phyloP scores from a whole-genome alignment of 1,284 basidiomycete species.

The Fomitopsis betulina region DNA sequence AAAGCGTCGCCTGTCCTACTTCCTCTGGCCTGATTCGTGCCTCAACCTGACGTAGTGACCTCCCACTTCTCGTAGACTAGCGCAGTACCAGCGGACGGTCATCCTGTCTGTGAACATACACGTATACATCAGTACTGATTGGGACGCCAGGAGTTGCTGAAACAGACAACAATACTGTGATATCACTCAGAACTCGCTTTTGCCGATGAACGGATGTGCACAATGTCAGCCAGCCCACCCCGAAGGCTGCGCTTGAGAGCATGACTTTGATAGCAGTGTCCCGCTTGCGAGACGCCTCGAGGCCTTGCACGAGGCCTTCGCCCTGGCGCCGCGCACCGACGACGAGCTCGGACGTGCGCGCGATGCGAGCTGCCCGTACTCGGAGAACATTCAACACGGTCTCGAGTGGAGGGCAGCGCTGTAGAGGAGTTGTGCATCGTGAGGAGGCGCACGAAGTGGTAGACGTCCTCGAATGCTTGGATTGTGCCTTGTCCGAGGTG shows the following conservation, averaged over 20 bases:
- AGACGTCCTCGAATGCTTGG: conserved; percentile 43
- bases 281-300: conserved; percentile 27
- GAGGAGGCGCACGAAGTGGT: conserved; percentile 34
- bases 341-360: conserved; percentile 31
- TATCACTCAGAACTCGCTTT: background rate
- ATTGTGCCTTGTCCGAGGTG: conserved; percentile 48
- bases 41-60: too few species aligned
- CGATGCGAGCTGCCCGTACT: conserved; percentile 30
- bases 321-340: conserved; percentile 34
- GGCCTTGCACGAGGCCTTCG: conserved; percentile 29
- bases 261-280: conserved; percentile 1
- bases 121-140: too few species aligned
- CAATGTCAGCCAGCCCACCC: background rate
- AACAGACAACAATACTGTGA: too few species aligned
- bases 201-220: background rate
- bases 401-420: conserved; percentile 28
- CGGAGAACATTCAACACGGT: conserved; percentile 24
- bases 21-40: background rate
- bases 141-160: too few species aligned
- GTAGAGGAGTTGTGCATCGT: conserved; percentile 29
- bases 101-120: too few species aligned
- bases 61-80: too few species aligned
- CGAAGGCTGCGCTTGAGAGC: background rate
- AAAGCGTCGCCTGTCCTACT: background rate
- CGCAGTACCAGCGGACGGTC: too few species aligned